Base-by-base conservation (phyloP, 352 stramenopile genomes). In the Phytophthora sojae region DNA sequence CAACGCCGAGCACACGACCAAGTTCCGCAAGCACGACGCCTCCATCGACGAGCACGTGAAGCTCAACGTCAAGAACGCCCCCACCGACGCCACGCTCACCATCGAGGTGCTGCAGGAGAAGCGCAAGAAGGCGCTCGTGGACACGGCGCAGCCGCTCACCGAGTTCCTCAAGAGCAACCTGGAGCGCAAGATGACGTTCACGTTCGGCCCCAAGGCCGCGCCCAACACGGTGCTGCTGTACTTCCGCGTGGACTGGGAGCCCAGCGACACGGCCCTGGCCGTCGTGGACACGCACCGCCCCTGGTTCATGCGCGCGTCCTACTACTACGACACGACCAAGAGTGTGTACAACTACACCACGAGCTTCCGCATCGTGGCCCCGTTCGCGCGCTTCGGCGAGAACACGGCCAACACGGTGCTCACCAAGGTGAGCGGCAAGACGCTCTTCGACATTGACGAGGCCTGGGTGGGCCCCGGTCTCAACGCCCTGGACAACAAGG, bases 281-380 rank as follows among this genome's bases (percentile, higher is more conserved):
- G 35, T 21, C 15, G 14, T 49, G 15, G 42, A 49, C 42, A 49
- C 35, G 35, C 66, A 73, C 57, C 82, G 82, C 12, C 82, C 82
- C 23, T 88, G 79, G 74, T 86, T 88, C 69, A 80, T 81, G 67
- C 77, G 78, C 54, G 77, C 70, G 61, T 81, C 85, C 57, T 92
- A 89, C 75, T 92, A 92, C 70, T 92, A 92, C 72, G 80, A 89
- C 69, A 88, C 79, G 37, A 76, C 70, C 57, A 92, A 90, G 82
- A 73, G 73, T 17, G 79, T 92, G 68, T 92, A 92, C 79, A 73
- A 78, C 73, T 92, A 92, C 79, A 84, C 85, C 30, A 92, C 85
- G 67, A 90, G 82, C 73, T 92, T 92, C 73, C 79, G 77, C 26
- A 64, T 86, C 37, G 76, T 92, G 55, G 76, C 79, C 6, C 64